Evolutionary conservation across 768 basidiomycete genomes (phyloP).

Genomic region (Sistotremastrum niveocremeum): DNA sequence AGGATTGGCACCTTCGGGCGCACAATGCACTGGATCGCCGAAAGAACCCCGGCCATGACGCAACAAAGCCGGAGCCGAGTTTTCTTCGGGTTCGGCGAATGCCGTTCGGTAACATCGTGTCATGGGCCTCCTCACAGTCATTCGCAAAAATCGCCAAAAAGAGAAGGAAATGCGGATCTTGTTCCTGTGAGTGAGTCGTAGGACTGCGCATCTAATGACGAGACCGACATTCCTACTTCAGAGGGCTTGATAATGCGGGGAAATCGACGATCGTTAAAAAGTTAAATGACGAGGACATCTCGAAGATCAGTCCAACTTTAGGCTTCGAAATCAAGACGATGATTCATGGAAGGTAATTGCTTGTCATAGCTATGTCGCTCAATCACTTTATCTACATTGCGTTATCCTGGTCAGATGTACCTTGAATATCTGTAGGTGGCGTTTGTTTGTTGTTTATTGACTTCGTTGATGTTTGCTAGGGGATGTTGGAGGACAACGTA

Average conservation of each 20-base stretch:
- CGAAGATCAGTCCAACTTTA: conserved; percentile 78
- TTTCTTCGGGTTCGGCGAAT: neutral
- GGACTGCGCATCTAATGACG: neutral
- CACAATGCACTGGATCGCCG: too few species aligned
- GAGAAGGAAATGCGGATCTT: conserved; percentile 94
- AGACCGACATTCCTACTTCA: conserved; percentile 17
- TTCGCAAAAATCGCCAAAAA: conserved; percentile 89
- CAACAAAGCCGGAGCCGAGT: too few species aligned
- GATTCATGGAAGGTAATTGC: conserved; percentile 66
- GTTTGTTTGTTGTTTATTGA: neutral
- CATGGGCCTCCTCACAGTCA: conserved; percentile 95
- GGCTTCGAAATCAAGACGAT: conserved; percentile 99
- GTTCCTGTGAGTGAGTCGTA: conserved; percentile 52
- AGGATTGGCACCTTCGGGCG: too few species aligned
- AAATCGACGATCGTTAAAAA: conserved; percentile 98
- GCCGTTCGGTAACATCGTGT: neutral
- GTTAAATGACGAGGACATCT: conserved; percentile 84
- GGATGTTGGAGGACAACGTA: conserved; percentile 97
- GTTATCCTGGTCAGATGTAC: conserved; percentile 37
- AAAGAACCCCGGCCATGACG: too few species aligned
- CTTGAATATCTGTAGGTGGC: conserved; percentile 59
- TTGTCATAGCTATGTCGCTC: conserved; percentile 11
- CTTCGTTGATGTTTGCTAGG: conserved; percentile 32
- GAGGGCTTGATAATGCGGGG: conserved; percentile 95
- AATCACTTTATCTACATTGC: conserved; percentile 9